Evolutionary conservation across 208 protist species (phyloP), one percentile per base, ranked within the genome.

Genomic region (Crithidia acanthocephali): DNA sequence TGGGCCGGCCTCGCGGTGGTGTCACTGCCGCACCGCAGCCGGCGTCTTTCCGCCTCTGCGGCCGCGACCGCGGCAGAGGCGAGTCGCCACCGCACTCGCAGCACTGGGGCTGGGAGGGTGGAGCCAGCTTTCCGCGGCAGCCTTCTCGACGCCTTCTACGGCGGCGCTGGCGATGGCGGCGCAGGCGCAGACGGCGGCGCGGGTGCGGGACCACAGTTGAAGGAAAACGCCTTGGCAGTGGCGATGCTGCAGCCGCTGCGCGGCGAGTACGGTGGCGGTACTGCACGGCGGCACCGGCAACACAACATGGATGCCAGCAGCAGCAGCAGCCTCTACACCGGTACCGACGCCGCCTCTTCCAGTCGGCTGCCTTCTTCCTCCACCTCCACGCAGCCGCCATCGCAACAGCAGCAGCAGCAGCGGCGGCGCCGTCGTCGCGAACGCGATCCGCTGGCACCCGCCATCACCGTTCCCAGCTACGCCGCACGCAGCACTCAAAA

Each of bases 201-300:
- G 33, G 44, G 28, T n/a, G 32, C 44, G 18, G 66, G 64, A 16
- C 64, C 52, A 15, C 44, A 64, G 33, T 62, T 85, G 47, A 79
- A 83, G 76, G 81, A 86, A 58, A 86, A 83, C 72, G 42, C 63
- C 2, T 44, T 86, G 20, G 81, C 81, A 22, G 72, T 53, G 13
- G 56, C 64, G 57, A 80, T 86, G 63, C 59, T 80, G 76, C 72
- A 86, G 76, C 76, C 81, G 2, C 25, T 79, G 28, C 45, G 55
- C 13, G 57, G 32, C 20, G 57, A 63, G 37, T 50, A 37, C 58
- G 44, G 35, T 11, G 35, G 33, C 47, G 37, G 32, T 32, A 32
- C 27, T 25, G 42, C 15, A 13, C 59, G 58, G 2, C 48, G 72
- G 23, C 27, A 53, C 35, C 51, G 64, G 10, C 57, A 65, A 32